Conservation (phyloP, 1,284 basidiomycete species). For the Inonotus obliquus region DNA sequence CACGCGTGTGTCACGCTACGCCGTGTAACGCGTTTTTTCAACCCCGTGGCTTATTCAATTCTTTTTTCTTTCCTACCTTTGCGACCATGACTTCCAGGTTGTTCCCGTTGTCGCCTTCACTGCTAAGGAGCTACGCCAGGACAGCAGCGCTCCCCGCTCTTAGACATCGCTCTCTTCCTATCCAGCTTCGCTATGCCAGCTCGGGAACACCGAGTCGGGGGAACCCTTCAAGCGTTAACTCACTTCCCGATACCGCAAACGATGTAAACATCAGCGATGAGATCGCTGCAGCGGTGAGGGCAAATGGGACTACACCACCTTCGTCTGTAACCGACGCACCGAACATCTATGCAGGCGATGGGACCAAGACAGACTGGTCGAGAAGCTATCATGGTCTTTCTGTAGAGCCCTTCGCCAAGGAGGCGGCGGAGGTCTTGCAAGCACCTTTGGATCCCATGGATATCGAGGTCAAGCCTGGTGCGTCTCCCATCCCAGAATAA, state of each 20-base stretch:
- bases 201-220: conserved; percentile 22
- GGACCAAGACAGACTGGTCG: conserved; percentile 70
- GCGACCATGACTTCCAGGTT: conserved; percentile 2
- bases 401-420: conserved; percentile 71
- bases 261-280: conserved; percentile 12
- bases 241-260: conserved; percentile 18
- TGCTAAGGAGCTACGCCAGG: neutral
- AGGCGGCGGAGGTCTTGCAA: conserved; percentile 70
- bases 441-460: conserved; percentile 75
- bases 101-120: neutral
- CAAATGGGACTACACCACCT: neutral
- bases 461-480: conserved; percentile 93
- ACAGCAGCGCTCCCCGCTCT: conserved; percentile 20
- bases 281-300: neutral
- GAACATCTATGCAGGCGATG: conserved; percentile 10
- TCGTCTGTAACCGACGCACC: neutral
- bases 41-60: neutral
- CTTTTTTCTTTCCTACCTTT: neutral
- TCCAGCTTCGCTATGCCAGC: conserved; percentile 28
- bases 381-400: conserved; percentile 85
- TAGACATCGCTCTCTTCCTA: conserved; percentile 14
- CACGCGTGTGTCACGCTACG: neutral
- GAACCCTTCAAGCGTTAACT: conserved; percentile 23
- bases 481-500: conserved; percentile 23
- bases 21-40: neutral